Conservation (phyloP, 2,329 filamentous ascomycete genomes). For the Talaromyces pinophilus region DNA sequence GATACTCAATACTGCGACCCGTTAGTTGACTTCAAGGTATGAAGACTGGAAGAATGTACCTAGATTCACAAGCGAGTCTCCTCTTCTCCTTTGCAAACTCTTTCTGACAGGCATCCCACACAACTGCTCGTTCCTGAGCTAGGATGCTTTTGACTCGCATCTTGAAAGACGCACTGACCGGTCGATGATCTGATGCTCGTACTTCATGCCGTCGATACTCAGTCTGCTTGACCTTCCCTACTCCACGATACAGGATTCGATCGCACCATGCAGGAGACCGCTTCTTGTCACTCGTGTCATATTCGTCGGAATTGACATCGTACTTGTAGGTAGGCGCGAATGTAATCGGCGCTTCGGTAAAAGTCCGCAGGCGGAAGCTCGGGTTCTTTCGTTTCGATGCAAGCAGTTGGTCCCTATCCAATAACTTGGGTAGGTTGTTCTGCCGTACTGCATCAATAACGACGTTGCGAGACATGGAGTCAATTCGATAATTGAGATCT, state of each 20-base stretch:
- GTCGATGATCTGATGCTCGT: slow-evolving; percentile 85
- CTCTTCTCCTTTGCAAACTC: slow-evolving; percentile 72
- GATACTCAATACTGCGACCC: slow-evolving; percentile 60
- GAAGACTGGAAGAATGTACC: slow-evolving; percentile 59
- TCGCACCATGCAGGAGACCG: slow-evolving; percentile 96
- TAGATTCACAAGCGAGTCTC: slow-evolving; percentile 69
- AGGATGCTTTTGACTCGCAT: slow-evolving; percentile 82
- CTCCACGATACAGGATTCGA: slow-evolving; percentile 79
- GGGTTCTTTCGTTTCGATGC: slow-evolving; percentile 87
- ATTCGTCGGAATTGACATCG: slow-evolving; percentile 90
- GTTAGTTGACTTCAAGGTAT: not conserved
- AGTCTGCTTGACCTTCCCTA: slow-evolving; percentile 79
- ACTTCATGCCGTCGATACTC: slow-evolving; percentile 91
- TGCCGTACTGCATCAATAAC: slow-evolving; percentile 82
- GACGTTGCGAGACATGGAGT: slow-evolving; percentile 91
- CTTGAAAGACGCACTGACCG: slow-evolving; percentile 82
- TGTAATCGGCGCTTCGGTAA: slow-evolving; percentile 85
- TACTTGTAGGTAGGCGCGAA: slow-evolving; percentile 99
- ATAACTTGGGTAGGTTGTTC: slow-evolving; percentile 78
- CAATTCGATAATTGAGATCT: slow-evolving; percentile 96
- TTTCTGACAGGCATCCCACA: slow-evolving; percentile 73
- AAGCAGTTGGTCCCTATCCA: slow-evolving; percentile 90
- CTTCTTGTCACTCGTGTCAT: slow-evolving; percentile 93
- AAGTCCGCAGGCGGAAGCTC: slow-evolving; percentile 81
- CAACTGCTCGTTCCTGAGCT: slow-evolving; percentile 62